Evolutionary conservation across 306 rosid species (phyloP).

Genomic region (Ormosia semicastrata): DNA sequence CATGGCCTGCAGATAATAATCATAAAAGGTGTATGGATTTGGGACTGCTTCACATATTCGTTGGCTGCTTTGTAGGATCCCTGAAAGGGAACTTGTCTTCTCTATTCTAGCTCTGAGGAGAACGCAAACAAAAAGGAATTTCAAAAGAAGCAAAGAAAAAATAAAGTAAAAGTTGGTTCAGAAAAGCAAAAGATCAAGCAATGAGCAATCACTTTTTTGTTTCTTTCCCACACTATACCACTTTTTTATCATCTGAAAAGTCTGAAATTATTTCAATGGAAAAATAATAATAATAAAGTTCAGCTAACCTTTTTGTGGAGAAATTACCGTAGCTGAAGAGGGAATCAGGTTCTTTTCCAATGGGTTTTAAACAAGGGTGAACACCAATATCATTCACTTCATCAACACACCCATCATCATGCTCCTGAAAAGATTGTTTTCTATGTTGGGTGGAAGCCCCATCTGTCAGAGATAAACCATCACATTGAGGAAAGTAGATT

Average conservation of each 20-base stretch:
- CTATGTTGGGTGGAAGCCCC: constrained; percentile 35
- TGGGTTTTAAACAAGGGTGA: constrained; percentile 27
- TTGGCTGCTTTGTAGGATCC: constrained; percentile 35
- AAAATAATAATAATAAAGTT: background rate
- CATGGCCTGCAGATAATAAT: constrained; percentile 41
- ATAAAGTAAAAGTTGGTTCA: background rate
- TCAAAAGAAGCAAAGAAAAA: background rate
- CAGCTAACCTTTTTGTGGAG: constrained; percentile 53
- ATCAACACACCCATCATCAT: constrained; percentile 49
- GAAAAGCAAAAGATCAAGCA: background rate
- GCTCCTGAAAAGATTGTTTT: constrained; percentile 46
- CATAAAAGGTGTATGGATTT: constrained; percentile 52
- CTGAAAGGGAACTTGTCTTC: constrained; percentile 42
- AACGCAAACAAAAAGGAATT: constrained; percentile 9
- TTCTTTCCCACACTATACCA: background rate
- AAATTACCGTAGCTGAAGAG: constrained; percentile 38
- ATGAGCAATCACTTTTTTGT: background rate
- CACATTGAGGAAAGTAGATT: background rate
- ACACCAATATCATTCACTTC: constrained; percentile 42
- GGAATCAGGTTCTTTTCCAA: constrained; percentile 59
- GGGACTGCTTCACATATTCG: constrained; percentile 38
- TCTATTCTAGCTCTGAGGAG: constrained; percentile 51
- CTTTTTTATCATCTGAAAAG: constrained; percentile 25
- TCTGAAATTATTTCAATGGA: background rate
- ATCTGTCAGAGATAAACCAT: constrained; percentile 37